phyloP scores from a whole-genome alignment of 805 yeast genomes.

The Pichia cephalocereana region DNA sequence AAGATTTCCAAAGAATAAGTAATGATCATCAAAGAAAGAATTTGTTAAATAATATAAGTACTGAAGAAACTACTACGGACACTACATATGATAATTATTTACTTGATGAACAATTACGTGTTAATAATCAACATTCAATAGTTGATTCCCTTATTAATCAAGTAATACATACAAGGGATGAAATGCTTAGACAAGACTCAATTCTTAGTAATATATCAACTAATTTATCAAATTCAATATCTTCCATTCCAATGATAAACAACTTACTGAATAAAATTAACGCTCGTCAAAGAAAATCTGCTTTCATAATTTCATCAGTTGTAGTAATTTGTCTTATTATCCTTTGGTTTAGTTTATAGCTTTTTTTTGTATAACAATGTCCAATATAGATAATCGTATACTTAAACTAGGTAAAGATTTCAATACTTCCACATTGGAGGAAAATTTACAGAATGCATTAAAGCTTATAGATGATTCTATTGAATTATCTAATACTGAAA shows the following conservation, averaged over 20 bases:
- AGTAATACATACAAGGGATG: constrained; percentile 87
- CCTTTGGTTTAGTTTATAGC: constrained; percentile 30
- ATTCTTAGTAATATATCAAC: constrained; percentile 59
- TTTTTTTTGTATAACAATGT: too few relatives aligned
- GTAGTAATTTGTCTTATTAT: constrained; percentile 66
- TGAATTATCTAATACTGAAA: neutral
- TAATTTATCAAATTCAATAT: constrained; percentile 50
- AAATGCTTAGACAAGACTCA: constrained; percentile 65
- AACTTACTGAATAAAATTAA: constrained; percentile 70
- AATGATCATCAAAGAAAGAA: constrained; percentile 75
- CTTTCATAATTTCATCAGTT: constrained; percentile 69
- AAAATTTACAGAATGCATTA: neutral
- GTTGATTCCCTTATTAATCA: constrained; percentile 76
- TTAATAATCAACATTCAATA: constrained; percentile 60
- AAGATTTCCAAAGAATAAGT: constrained; percentile 45
- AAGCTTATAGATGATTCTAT: neutral
- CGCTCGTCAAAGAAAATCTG: constrained; percentile 81
- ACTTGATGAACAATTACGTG: constrained; percentile 65
- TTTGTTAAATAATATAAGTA: constrained; percentile 63
- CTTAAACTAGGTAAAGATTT: neutral
- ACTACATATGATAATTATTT: constrained; percentile 37
- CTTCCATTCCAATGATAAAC: constrained; percentile 75
- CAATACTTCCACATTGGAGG: neutral
- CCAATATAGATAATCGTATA: neutral
- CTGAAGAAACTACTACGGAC: constrained; percentile 48